Evolutionary conservation across 2,329 filamentous ascomycete genomes (phyloP).

Genomic region (Diaporthe sp.): DNA sequence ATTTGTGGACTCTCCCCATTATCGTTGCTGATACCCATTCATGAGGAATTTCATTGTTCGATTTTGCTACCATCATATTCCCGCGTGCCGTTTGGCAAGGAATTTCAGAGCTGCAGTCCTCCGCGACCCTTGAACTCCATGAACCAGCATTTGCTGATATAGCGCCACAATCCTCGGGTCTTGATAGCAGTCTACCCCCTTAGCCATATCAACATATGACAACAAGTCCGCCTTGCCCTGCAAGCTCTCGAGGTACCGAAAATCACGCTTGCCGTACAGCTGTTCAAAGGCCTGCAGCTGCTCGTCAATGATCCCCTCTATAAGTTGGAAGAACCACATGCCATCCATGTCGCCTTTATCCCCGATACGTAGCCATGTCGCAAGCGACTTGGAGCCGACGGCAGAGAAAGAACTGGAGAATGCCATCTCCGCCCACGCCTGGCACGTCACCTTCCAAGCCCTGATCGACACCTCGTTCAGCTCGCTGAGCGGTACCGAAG

Average conservation of each 20-base stretch:
- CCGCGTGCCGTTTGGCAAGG: neutral
- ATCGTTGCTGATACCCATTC: neutral
- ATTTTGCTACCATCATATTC: neutral
- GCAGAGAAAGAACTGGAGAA: neutral
- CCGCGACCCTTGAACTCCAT: neutral
- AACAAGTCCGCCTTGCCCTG: conserved; percentile 13
- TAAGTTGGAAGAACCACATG: conserved; percentile 17
- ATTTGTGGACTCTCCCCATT: too few relatives aligned
- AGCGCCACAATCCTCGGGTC: neutral
- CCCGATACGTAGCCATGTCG: conserved; percentile 2
- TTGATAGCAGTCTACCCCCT: neutral
- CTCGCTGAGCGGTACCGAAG: neutral
- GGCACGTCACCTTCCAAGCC: conserved; percentile 18
- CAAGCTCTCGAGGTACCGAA: neutral
- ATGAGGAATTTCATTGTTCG: too few relatives aligned
- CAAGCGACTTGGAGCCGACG: neutral
- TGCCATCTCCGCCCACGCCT: conserved; percentile 16
- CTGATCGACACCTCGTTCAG: conserved; percentile 24
- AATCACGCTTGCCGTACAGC: neutral
- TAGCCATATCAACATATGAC: neutral
- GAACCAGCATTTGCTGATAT: neutral
- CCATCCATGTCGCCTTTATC: conserved; percentile 15
- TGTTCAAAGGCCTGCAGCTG: neutral
- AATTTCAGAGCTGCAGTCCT: neutral
- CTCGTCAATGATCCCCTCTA: neutral